Base-by-base conservation (phyloP, 139 green algal genomes). In the Closterium sp. region DNA sequence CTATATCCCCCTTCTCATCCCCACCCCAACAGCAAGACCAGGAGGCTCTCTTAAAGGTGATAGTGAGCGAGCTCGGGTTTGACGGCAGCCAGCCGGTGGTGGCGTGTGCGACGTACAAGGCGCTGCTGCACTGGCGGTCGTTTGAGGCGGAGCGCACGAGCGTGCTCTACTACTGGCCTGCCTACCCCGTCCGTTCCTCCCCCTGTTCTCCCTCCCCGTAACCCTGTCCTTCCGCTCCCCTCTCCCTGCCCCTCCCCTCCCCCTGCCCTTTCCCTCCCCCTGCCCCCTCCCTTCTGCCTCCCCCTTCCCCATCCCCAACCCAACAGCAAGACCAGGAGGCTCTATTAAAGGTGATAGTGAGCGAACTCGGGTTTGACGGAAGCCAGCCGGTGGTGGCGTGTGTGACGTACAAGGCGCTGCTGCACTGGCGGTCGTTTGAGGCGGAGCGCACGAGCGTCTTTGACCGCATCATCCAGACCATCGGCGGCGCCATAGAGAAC, bases 371-470 rank as follows among this genome's bases (percentile, higher is more conserved):
- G 92, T 99, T 98, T 95, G 93, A 97, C 89, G 17, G 90, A 30
- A 95, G 96, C 27, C 95, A 96, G 30, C 98, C 98, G 0, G 90
- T 99, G 85, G 97, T 97, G 6, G 97, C 98, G 10, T 94, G 98
- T 86, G 85, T 98, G 86, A 96, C 99, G 89, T 99, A 99, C 96
- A 95, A 97, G 86, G 97, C 89, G 5, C 91, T 97, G 94, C 93
- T 98, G 95, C 97, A 99, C 93, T 98, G 97, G 97, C 96, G 97
- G 88, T 95, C 95, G 28, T 98, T 98, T 93, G 96, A 98, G 95
- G 96, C 97, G 1, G 98, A 99, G 95, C 96, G 97, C 92, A 99
- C 97, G 24, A 95, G 95, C 31, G 94, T 99, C 22, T 99, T 99
- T 93, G 98, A 99, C 94, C 92, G 91, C 62, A 98, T 99, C 96